Evolutionary conservation across 1,284 basidiomycete genomes (phyloP).

Genomic region (Tylopilus sp.): DNA sequence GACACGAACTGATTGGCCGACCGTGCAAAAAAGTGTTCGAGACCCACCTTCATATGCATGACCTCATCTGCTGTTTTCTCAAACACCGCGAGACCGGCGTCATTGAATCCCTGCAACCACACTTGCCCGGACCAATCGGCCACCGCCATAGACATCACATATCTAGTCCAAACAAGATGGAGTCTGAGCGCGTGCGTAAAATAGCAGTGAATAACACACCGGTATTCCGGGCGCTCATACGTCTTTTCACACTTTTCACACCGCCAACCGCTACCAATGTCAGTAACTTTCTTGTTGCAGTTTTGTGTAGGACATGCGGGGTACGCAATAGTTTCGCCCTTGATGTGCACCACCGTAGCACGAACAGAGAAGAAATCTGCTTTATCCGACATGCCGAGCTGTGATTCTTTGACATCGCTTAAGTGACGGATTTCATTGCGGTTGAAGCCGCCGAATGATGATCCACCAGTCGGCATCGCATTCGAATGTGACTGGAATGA

Average conservation of each 20-base stretch:
- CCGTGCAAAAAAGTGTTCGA: not conserved
- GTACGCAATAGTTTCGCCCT: conserved; percentile 83
- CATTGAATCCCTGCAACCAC: conserved; percentile 97
- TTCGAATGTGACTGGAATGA: conserved; percentile 72
- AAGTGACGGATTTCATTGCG: conserved; percentile 73
- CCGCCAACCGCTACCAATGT: conserved; percentile 70
- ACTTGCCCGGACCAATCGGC: conserved; percentile 86
- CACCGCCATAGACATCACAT: conserved; percentile 86
- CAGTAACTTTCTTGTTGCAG: conserved; percentile 91
- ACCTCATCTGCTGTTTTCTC: conserved; percentile 82
- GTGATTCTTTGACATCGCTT: conserved; percentile 77
- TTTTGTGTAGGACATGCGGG: conserved; percentile 81
- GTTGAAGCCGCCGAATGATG: conserved; percentile 50
- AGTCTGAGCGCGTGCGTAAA: not conserved
- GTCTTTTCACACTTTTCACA: conserved; percentile 93
- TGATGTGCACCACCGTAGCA: conserved; percentile 90
- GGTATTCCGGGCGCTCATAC: conserved; percentile 73
- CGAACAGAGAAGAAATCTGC: conserved; percentile 79
- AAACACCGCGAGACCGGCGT: conserved; percentile 77
- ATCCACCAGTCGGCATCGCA: conserved; percentile 36
- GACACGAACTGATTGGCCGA: not conserved
- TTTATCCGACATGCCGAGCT: conserved; percentile 77
- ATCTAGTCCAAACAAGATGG: conserved; percentile 47
- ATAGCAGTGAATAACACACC: conserved; percentile 47
- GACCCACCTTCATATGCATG: conserved; percentile 57